These are phyloP conservation scores for Microsporum ferrugineum DNA, from an alignment of 2,329 filamentous ascomycete genomes.

Conservation along the genomic window DNA sequence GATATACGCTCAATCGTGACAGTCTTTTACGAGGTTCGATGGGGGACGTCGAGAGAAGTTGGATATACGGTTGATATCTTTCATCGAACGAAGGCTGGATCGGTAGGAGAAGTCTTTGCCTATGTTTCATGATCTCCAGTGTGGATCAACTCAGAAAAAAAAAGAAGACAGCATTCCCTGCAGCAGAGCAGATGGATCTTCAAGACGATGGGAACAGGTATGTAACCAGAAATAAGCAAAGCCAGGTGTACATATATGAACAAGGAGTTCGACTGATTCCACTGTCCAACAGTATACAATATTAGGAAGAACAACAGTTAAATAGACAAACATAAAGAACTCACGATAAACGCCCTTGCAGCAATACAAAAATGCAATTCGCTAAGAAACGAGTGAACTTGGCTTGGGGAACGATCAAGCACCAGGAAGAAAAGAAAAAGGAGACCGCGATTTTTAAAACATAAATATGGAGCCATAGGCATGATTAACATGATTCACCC, in stretches of 20 bases:
- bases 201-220: background rate
- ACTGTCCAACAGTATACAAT: background rate
- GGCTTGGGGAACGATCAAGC: background rate
- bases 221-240: background rate
- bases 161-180: background rate
- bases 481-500: background rate
- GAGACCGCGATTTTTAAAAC: background rate
- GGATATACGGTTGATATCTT: background rate
- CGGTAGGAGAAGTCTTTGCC: background rate
- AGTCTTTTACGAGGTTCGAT: background rate
- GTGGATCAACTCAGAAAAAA: background rate
- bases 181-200: background rate
- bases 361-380: background rate
- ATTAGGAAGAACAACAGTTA: background rate
- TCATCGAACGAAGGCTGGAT: no score
- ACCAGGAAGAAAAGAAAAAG: background rate
- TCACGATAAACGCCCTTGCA: background rate
- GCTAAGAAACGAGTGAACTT: background rate
- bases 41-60: background rate
- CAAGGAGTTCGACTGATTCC: background rate
- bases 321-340: background rate
- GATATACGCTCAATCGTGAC: background rate
- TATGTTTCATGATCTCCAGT: background rate
- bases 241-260: background rate
- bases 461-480: background rate